Percentiles rank a stretch among this genome's conserved stretches.
These are phyloP conservation scores for Pterocarpus santalinus DNA, from an alignment of 306 rosid genomes.

Conservation along the genomic window DNA sequence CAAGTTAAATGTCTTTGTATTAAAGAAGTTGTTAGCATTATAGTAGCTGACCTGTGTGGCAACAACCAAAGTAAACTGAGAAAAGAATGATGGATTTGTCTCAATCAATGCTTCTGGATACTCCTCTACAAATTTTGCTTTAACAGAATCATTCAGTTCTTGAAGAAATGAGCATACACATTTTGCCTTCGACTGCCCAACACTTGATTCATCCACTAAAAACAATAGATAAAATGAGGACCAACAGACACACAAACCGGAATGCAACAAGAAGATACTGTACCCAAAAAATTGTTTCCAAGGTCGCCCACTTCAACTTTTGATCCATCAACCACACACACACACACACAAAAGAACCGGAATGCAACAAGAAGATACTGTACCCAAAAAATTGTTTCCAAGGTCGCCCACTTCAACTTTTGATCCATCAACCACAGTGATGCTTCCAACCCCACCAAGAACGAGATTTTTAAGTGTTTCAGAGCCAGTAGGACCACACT, in stretches of 20 bases:
- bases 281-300: conserved; percentile 96
- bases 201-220: conserved; percentile 80
- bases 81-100: conserved; percentile 86
- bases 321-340: conserved; percentile 80
- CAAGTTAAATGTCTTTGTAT: neutral
- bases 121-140: conserved; percentile 94
- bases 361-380: conserved; percentile 15
- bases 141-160: conserved; percentile 96
- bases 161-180: conserved; percentile 95
- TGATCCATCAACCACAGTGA: conserved; percentile 94
- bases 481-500: conserved; percentile 98
- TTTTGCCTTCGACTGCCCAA: conserved; percentile 95
- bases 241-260: neutral
- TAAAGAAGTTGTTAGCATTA: conserved; percentile 34
- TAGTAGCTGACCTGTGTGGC: conserved; percentile 84
- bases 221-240: conserved; percentile 34
- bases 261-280: conserved; percentile 16
- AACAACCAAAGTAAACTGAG: conserved; percentile 90
- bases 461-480: conserved; percentile 94
- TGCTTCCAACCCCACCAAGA: conserved; percentile 97
- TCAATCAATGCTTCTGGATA: conserved; percentile 81
- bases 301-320: conserved; percentile 93
- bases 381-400: conserved; percentile 96
- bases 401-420: conserved; percentile 93
- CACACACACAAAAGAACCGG: neutral